Conservation (phyloP, 176 grass and related monocot species). For the Oryza glaberrima region DNA sequence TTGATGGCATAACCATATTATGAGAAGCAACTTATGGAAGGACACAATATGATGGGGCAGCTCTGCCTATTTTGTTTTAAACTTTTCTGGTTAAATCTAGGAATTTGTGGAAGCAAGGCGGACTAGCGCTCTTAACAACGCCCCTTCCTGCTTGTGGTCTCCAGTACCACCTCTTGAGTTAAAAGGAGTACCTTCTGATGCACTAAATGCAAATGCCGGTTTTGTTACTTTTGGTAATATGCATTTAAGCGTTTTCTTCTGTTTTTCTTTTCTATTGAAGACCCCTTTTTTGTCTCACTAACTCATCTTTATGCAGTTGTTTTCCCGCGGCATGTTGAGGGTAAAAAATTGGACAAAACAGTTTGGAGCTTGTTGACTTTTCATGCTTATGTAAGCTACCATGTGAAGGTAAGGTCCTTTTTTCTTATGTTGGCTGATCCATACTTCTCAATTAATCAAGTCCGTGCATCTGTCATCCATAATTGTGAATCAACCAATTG, state of each 20-base stretch:
- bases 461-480: constrained; percentile 5
- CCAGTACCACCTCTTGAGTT: constrained; percentile 80
- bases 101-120: constrained; percentile 99
- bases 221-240: constrained; percentile 99
- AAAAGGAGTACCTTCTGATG: constrained; percentile 75
- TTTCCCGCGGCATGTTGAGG: constrained; percentile 89
- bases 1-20: constrained; percentile 24
- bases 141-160: constrained; percentile 96
- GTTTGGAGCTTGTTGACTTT: constrained; percentile 99
- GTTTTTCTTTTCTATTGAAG: constrained; percentile 10
- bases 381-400: constrained; percentile 99
- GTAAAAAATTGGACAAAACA: constrained; percentile 88
- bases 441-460: constrained; percentile 20
- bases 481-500: constrained; percentile 7
- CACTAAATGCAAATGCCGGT: constrained; percentile 92
- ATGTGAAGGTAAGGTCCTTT: constrained; percentile 79
- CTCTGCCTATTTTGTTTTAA: neutral
- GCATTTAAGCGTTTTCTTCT: neutral
- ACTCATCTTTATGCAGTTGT: constrained; percentile 66
- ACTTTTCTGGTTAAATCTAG: constrained; percentile 44
- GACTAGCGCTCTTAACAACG: constrained; percentile 78
- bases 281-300: constrained; percentile 29
- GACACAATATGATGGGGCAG: neutral
- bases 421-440: constrained; percentile 29
- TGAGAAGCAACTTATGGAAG: neutral